phyloP scores from a whole-genome alignment of 1,284 basidiomycete species.

The Papiliotrema fonsecae region DNA sequence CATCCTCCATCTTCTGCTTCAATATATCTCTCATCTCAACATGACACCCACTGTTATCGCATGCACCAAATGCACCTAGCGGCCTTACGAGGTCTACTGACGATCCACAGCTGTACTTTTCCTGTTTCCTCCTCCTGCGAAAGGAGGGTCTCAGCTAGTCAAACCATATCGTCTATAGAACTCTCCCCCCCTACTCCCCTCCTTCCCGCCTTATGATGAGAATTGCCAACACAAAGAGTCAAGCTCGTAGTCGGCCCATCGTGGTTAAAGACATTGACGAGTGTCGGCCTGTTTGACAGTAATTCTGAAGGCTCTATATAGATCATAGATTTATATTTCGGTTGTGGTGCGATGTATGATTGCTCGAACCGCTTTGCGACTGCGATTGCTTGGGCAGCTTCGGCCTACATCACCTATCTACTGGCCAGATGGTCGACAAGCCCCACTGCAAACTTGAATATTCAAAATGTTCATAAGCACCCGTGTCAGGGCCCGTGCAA shows the following conservation, averaged over 20 bases:
- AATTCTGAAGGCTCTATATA: conserved; percentile 25
- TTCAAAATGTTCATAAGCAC: too few relatives aligned
- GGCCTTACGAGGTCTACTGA: neutral
- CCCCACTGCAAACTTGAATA: too few relatives aligned
- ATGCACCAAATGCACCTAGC: neutral
- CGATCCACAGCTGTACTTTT: neutral
- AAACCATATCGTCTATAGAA: neutral
- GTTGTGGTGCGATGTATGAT: too few relatives aligned
- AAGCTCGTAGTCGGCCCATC: conserved; percentile 40
- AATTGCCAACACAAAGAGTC: conserved; percentile 48
- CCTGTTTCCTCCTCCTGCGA: neutral
- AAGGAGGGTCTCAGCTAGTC: too few relatives aligned
- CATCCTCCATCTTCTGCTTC: neutral
- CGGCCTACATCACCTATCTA: too few relatives aligned
- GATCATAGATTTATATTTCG: neutral
- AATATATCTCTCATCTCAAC: neutral
- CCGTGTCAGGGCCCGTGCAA: too few relatives aligned
- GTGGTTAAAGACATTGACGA: conserved; percentile 33
- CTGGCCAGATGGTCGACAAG: too few relatives aligned
- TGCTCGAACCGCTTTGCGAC: too few relatives aligned
- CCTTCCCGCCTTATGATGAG: conserved; percentile 29
- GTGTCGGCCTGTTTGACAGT: conserved; percentile 43
- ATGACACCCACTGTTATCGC: too few relatives aligned
- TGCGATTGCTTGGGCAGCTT: too few relatives aligned
- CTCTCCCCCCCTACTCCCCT: neutral